Evolutionary conservation across 441 rosid genomes (phyloP), one percentile per base, ranked within the genome.

Genomic region (Arabidopsis lyrata): DNA sequence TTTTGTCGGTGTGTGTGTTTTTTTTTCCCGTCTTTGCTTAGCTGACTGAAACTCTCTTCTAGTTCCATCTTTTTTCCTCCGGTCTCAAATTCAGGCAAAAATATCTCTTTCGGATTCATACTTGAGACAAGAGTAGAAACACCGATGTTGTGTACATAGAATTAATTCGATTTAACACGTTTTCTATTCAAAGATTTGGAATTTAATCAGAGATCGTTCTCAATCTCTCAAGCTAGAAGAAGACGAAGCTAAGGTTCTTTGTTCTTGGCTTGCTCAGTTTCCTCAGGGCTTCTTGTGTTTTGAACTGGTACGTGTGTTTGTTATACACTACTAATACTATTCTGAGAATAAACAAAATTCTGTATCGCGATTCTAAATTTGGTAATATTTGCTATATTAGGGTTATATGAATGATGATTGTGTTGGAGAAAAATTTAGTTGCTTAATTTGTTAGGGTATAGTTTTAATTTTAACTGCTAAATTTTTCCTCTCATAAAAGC

Each of bases 191-290:
- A 41, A 16, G 44, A 29, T 10, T 39, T n/a, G 5, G 41, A 8
- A 8, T 13, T 10, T 22, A 44, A 62, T 0, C 24, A 49, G 18
- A 20, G 20, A 24, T 27, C 52, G 32, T 27, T 22, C 61, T 50
- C 68, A 49, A 73, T 29, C 59, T 68, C 60, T 54, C 77, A 27
- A 68, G 54, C 75, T 82, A 56, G 22, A 44, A 6, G 39, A 34
- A 34, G 6, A 34, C 24, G 58, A 73, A 34, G 44, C 65, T 41
- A 18, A 39, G 44, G n/a, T 13, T 56, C 55, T 77, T 58, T 45
- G n/a, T 22, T 63, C 55, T 77, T 58, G 2, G 49, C 32, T 49
- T 27, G 73, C 41, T 57, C 59, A 45, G 49, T 54, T 36, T 63
- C 24, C 18, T 52, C 7, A 1, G 29, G 31, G 38, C 4, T 32